These are phyloP conservation scores for Metarhizium album DNA, from an alignment of 2,329 filamentous ascomycete genomes.

Conservation along the genomic window DNA sequence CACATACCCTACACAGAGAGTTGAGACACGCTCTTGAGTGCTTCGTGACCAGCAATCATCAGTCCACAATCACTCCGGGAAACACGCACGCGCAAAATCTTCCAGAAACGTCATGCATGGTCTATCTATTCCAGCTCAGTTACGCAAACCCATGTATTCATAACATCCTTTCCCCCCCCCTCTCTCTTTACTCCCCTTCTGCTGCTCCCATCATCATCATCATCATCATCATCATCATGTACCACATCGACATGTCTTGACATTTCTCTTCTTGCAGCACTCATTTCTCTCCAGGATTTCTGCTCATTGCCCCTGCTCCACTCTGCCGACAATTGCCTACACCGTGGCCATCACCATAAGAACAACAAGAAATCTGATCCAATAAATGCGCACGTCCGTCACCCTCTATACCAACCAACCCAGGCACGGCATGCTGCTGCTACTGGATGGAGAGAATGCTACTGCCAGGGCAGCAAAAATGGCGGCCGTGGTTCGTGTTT, in stretches of 20 bases:
- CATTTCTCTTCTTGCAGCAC: background rate
- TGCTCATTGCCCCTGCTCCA: background rate
- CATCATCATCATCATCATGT: background rate
- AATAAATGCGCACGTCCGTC: background rate
- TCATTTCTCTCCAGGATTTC: background rate
- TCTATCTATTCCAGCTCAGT: slow-evolving; percentile 12
- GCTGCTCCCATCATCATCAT: background rate
- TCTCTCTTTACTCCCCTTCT: no score
- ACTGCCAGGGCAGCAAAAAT: slow-evolving; percentile 1
- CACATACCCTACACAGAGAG: no score
- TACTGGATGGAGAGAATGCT: background rate
- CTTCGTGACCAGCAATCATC: no score
- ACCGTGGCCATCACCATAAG: background rate
- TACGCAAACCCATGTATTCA: background rate
- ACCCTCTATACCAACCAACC: background rate
- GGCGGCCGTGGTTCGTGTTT: background rate
- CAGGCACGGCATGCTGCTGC: background rate
- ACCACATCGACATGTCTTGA: background rate
- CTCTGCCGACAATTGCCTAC: background rate
- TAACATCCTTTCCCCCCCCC: background rate
- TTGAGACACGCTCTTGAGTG: no score
- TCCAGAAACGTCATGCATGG: slow-evolving; percentile 7
- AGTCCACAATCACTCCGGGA: background rate
- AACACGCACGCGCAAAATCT: background rate
- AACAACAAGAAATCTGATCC: background rate